Evolutionary conservation across 345 rosid genomes (phyloP).

Genomic region (Eucalyptus guilfoylei): DNA sequence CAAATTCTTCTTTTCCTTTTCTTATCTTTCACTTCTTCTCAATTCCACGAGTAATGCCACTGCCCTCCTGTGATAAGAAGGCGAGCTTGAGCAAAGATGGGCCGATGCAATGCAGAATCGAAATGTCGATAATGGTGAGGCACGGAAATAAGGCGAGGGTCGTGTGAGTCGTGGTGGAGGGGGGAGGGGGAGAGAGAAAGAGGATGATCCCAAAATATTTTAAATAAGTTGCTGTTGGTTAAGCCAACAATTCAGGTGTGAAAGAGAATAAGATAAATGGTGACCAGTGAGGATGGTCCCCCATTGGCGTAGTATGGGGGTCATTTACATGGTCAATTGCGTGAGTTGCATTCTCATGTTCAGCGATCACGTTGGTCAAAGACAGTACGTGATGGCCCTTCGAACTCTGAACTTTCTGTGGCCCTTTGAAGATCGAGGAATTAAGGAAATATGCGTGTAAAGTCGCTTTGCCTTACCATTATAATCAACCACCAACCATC

Average conservation of each 20-base stretch:
- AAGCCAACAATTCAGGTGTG: background rate
- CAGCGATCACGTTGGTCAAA: background rate
- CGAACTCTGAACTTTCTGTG: background rate
- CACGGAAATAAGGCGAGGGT: background rate
- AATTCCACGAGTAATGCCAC: background rate
- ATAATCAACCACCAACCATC: background rate
- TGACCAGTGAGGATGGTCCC: background rate
- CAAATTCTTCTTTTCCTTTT: background rate
- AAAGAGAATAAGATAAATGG: background rate
- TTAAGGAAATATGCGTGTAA: background rate
- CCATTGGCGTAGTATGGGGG: background rate
- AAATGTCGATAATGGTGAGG: background rate
- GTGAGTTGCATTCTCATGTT: background rate
- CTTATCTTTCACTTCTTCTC: background rate
- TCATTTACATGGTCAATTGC: background rate
- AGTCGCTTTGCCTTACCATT: background rate
- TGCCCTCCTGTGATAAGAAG: background rate
- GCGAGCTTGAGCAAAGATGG: background rate
- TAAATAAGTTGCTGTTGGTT: background rate
- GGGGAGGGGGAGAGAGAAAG: background rate
- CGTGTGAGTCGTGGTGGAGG: background rate
- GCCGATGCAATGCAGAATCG: background rate
- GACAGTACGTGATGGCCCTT: background rate
- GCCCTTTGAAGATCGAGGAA: background rate
- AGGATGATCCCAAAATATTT: background rate